Conservation (phyloP, 164 flowering plant genomes). For the Berberis thunbergii region DNA sequence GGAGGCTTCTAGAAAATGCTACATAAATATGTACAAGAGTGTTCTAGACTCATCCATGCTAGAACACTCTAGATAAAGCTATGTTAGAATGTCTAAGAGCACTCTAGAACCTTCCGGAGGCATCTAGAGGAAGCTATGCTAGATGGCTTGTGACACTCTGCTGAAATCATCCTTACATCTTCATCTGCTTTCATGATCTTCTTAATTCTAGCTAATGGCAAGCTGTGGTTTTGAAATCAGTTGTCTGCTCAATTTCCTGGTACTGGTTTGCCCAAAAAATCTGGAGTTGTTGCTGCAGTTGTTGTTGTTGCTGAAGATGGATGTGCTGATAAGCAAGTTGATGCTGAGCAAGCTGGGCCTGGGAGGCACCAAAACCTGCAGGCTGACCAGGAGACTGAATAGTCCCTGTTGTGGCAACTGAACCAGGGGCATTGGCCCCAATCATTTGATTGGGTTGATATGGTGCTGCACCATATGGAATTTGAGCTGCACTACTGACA, state of each 20-base stretch:
- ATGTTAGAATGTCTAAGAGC: too few species aligned
- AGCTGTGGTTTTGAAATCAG: conserved; percentile 70
- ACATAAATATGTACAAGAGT: too few species aligned
- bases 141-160: too few species aligned
- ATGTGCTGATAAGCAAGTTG: conserved; percentile 65
- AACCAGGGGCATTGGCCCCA: conserved; percentile 26
- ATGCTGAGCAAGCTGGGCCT: conserved; percentile 52
- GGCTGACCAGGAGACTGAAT: conserved; percentile 35
- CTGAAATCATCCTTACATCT: conserved; percentile 79
- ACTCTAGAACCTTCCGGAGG: too few species aligned
- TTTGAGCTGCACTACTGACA: conserved; percentile 32
- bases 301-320: conserved; percentile 65
- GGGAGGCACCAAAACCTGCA: conserved; percentile 28
- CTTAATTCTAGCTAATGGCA: conserved; percentile 77
- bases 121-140: too few species aligned
- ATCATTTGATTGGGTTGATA: conserved; percentile 53
- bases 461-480: conserved; percentile 33
- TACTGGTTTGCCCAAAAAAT: conserved; percentile 53
- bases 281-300: conserved; percentile 58
- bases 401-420: conserved; percentile 16
- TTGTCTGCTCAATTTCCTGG: conserved; percentile 56
- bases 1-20: too few species aligned
- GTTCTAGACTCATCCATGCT: too few species aligned
- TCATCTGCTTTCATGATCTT: conserved; percentile 87
- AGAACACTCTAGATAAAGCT: too few species aligned